Conservation (phyloP, 495 filamentous ascomycete genomes). For the Aspergillus coremiiformis region DNA sequence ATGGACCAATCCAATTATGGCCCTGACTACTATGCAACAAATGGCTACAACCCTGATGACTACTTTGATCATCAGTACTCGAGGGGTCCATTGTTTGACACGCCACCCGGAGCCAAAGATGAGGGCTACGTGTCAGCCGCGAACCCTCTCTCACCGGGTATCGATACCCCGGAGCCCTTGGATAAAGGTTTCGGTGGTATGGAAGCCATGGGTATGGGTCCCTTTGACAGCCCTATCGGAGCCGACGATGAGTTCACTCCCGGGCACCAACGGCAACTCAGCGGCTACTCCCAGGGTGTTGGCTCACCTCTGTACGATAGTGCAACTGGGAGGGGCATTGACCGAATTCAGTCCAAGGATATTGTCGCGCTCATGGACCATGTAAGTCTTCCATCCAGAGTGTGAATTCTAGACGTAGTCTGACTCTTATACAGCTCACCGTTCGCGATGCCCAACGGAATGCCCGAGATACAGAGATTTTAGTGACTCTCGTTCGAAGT, state of each 20-base stretch:
- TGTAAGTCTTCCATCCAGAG: constrained; percentile 39
- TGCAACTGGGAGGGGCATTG: constrained; percentile 79
- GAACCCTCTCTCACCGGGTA: constrained; percentile 53
- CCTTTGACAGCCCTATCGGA: constrained; percentile 53
- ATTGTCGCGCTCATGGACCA: constrained; percentile 98
- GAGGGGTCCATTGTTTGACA: constrained; percentile 31
- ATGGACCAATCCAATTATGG: constrained; percentile 27
- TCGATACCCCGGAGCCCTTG: constrained; percentile 52
- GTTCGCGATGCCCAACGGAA: constrained; percentile 96
- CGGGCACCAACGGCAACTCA: constrained; percentile 64
- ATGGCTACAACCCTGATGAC: constrained; percentile 33
- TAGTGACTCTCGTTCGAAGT: constrained; percentile 87
- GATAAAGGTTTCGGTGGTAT: constrained; percentile 53
- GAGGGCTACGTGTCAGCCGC: constrained; percentile 90
- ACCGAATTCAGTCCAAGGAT: constrained; percentile 92
- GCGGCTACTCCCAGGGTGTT: constrained; percentile 75
- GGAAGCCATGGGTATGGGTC: constrained; percentile 48
- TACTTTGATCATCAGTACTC: constrained; percentile 28
- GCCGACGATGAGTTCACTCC: constrained; percentile 51
- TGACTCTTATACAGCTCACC: constrained; percentile 58
- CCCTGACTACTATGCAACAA: constrained; percentile 34
- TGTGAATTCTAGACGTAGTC: neutral
- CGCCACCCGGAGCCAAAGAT: constrained; percentile 51
- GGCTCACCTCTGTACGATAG: constrained; percentile 85
- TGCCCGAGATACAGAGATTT: constrained; percentile 91